Evolutionary conservation across 2,329 filamentous ascomycete species (phyloP).

Genomic region (Curvularia sp.): DNA sequence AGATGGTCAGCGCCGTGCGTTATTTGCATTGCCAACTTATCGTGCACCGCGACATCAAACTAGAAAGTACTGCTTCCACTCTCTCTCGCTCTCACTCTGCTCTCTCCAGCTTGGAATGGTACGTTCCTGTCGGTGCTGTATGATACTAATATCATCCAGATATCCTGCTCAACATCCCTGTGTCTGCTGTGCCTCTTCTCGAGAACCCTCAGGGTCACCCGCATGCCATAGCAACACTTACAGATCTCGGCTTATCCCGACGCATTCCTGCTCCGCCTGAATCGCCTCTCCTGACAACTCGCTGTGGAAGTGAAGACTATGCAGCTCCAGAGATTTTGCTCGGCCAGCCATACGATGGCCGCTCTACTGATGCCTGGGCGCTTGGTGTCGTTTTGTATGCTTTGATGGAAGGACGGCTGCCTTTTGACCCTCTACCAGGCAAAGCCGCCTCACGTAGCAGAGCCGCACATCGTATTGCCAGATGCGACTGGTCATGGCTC

Average conservation of each 20-base stretch:
- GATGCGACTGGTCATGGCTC: conserved; percentile 95
- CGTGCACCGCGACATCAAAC: conserved; percentile 96
- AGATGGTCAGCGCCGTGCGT: conserved; percentile 81
- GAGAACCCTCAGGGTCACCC: conserved; percentile 78
- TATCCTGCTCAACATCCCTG: conserved; percentile 85
- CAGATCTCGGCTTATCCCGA: conserved; percentile 88
- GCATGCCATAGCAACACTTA: conserved; percentile 84
- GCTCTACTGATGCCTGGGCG: conserved; percentile 92
- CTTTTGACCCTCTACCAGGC: conserved; percentile 88
- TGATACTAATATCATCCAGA: conserved; percentile 63
- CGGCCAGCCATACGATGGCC: conserved; percentile 92
- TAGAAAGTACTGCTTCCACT: conserved; percentile 76
- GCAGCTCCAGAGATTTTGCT: conserved; percentile 96
- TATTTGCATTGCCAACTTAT: conserved; percentile 88
- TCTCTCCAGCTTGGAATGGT: conserved; percentile 20
- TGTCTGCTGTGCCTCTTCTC: conserved; percentile 67
- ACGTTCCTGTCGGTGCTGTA: conserved; percentile 31
- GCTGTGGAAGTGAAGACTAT: conserved; percentile 96
- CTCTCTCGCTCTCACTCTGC: conserved; percentile 30
- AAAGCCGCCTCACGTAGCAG: conserved; percentile 76
- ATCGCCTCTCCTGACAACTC: conserved; percentile 87
- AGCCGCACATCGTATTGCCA: conserved; percentile 91
- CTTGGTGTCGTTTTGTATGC: conserved; percentile 92
- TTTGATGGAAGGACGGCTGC: conserved; percentile 87
- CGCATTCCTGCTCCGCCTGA: conserved; percentile 75